Conservation (phyloP, 257 asterid species). For the Jacaranda mimosifolia region DNA sequence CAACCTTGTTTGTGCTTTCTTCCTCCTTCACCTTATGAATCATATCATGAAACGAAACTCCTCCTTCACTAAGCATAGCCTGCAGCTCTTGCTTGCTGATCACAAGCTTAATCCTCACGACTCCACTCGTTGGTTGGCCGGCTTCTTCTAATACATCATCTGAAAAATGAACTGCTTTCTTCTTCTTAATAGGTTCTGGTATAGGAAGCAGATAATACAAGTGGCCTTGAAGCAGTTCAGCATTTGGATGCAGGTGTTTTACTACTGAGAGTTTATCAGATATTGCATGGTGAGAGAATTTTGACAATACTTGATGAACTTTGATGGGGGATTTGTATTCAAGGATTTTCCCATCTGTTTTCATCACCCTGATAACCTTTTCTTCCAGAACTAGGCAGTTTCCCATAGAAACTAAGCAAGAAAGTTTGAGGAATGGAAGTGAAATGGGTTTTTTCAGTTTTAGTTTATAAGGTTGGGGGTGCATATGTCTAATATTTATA, state of each 20-base stretch:
- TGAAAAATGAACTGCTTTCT: conserved; percentile 44
- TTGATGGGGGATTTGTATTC: conserved; percentile 60
- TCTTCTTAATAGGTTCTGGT: conserved; percentile 35
- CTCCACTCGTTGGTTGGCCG: conserved; percentile 39
- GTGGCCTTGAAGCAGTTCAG: conserved; percentile 50
- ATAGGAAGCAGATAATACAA: conserved; percentile 53
- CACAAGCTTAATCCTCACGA: conserved; percentile 71
- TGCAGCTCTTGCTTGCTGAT: conserved; percentile 68
- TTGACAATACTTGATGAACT: conserved; percentile 54
- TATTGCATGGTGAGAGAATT: conserved; percentile 52
- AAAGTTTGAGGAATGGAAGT: background rate
- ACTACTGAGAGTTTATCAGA: conserved; percentile 45
- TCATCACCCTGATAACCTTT: conserved; percentile 50
- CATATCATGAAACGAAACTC: conserved; percentile 52
- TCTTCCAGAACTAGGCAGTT: conserved; percentile 66
- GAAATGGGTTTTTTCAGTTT: conserved; percentile 23
- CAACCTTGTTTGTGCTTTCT: conserved; percentile 21
- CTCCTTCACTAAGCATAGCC: conserved; percentile 53
- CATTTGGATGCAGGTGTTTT: conserved; percentile 52
- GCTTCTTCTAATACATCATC: conserved; percentile 46
- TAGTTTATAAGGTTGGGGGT: conserved; percentile 27
- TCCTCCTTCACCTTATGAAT: conserved; percentile 41
- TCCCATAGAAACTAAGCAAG: conserved; percentile 51
- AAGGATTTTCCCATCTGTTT: conserved; percentile 58
- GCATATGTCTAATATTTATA: conserved; percentile 50